A percentile compares a stretch with the other conserved stretches of the same genome.
Evolutionary conservation across 73 alveolate genomes (phyloP).

Genomic region (Paramecium pentaurelia): DNA sequence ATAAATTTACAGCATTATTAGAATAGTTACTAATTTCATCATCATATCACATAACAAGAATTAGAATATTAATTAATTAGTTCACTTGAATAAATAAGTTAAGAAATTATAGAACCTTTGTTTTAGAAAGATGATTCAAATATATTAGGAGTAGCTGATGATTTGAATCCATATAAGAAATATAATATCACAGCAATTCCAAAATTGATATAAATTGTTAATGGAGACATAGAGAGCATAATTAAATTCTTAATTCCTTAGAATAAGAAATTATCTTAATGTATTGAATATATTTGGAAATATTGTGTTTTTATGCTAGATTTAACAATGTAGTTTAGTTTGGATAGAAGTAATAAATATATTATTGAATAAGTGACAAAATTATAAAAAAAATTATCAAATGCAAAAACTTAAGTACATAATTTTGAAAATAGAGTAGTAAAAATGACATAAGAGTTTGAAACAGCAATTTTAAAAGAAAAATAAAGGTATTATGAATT

Average conservation of each 20-base stretch:
- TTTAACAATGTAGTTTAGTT: background rate
- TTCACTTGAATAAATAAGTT: background rate
- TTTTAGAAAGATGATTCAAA: background rate
- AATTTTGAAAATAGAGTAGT: background rate
- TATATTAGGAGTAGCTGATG: background rate
- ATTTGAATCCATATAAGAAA: background rate
- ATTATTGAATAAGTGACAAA: background rate
- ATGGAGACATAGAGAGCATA: background rate
- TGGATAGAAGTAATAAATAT: slow-evolving; percentile 30
- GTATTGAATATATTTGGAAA: background rate
- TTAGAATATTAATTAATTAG: background rate
- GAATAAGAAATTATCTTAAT: background rate
- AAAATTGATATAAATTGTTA: background rate
- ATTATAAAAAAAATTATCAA: background rate
- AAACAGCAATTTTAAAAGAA: background rate
- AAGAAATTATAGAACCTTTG: background rate
- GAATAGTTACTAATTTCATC: background rate
- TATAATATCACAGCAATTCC: background rate
- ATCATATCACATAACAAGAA: background rate
- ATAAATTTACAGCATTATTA: background rate
- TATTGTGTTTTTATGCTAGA: background rate
- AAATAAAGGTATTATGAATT: slow-evolving; percentile 31
- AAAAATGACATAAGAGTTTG: background rate
- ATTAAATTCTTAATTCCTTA: background rate
- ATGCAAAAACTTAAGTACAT: background rate